These are phyloP conservation scores for Polygonum maritimum DNA, from an alignment of 148 eudicot species.

Conservation along the genomic window DNA sequence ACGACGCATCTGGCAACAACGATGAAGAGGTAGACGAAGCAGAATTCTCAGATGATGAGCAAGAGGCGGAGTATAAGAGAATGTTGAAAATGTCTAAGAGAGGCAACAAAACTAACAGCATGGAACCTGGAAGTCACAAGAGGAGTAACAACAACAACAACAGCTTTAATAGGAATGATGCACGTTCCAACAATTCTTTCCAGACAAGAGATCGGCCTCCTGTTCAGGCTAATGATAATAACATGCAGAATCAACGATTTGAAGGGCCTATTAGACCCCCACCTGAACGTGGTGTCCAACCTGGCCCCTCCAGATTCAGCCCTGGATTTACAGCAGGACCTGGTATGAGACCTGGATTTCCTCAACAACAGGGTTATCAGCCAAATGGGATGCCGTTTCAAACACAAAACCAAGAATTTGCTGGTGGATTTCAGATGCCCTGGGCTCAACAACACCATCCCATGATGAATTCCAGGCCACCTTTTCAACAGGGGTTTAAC, in stretches of 20 bases:
- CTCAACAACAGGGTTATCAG: conserved; percentile 35
- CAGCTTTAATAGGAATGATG: conserved; percentile 32
- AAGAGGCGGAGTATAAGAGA: conserved; percentile 75
- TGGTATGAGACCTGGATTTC: conserved; percentile 20
- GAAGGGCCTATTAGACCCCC: conserved; percentile 20
- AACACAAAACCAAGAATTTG: conserved; percentile 33
- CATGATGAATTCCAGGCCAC: conserved; percentile 16
- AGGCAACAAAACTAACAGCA: conserved; percentile 27
- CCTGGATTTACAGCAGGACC: conserved; percentile 24
- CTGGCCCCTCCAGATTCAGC: conserved; percentile 15
- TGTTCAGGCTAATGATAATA: conserved; percentile 19
- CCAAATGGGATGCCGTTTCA: conserved; percentile 39
- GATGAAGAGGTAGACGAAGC: conserved; percentile 78
- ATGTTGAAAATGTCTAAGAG: conserved; percentile 64
- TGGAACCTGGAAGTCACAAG: conserved; percentile 32
- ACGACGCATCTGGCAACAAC: conserved; percentile 87
- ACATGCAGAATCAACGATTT: conserved; percentile 20
- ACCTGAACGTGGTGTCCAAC: conserved; percentile 12
- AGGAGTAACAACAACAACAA: conserved; percentile 23
- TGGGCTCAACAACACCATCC: conserved; percentile 48
- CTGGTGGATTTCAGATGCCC: conserved; percentile 30
- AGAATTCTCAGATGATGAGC: conserved; percentile 92
- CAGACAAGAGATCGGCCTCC: conserved; percentile 14
- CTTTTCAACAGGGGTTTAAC: conserved; percentile 14
- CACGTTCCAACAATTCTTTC: conserved; percentile 25